These are phyloP conservation scores for Ogataea pignaliae DNA, from an alignment of 805 yeast species.

Conservation along the genomic window DNA sequence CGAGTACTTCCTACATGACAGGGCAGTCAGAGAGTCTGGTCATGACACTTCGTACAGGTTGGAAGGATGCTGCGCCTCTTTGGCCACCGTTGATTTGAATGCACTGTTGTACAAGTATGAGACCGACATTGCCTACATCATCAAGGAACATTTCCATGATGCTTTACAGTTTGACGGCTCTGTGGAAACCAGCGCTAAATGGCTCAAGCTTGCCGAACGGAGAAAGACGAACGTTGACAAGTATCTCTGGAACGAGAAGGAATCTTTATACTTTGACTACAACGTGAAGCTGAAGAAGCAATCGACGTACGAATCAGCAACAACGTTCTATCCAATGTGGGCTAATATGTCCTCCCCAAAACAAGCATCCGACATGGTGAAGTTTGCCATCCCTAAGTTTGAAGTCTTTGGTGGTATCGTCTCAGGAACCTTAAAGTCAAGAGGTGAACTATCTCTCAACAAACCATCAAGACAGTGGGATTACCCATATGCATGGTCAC, in stretches of 20 bases:
- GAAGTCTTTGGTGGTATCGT: slow-evolving; percentile 89
- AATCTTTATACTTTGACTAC: slow-evolving; percentile 80
- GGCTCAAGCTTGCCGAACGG: slow-evolving; percentile 54
- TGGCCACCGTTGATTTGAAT: slow-evolving; percentile 89
- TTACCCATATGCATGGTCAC: slow-evolving; percentile 98
- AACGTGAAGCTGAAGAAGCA: slow-evolving; percentile 54
- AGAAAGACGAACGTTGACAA: slow-evolving; percentile 56
- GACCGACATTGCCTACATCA: slow-evolving; percentile 66
- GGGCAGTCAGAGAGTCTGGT: slow-evolving; percentile 95
- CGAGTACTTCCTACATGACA: slow-evolving; percentile 82
- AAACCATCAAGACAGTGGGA: slow-evolving; percentile 97
- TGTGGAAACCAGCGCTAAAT: slow-evolving; percentile 40
- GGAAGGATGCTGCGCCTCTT: slow-evolving; percentile 82
- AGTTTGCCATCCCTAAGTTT: slow-evolving; percentile 56
- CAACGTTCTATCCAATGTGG: slow-evolving; percentile 92
- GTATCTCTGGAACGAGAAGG: slow-evolving; percentile 79
- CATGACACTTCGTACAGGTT: slow-evolving; percentile 91
- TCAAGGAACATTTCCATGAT: slow-evolving; percentile 53
- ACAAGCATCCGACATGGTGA: slow-evolving; percentile 64
- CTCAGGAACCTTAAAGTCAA: slow-evolving; percentile 70
- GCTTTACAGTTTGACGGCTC: slow-evolving; percentile 41
- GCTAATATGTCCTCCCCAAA: slow-evolving; percentile 59
- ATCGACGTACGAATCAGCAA: slow-evolving; percentile 75
- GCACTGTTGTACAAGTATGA: slow-evolving; percentile 87
- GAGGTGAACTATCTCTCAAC: slow-evolving; percentile 65